Base-by-base conservation (phyloP, 2,329 filamentous ascomycete genomes). In the Penicillium griseofulvum region DNA sequence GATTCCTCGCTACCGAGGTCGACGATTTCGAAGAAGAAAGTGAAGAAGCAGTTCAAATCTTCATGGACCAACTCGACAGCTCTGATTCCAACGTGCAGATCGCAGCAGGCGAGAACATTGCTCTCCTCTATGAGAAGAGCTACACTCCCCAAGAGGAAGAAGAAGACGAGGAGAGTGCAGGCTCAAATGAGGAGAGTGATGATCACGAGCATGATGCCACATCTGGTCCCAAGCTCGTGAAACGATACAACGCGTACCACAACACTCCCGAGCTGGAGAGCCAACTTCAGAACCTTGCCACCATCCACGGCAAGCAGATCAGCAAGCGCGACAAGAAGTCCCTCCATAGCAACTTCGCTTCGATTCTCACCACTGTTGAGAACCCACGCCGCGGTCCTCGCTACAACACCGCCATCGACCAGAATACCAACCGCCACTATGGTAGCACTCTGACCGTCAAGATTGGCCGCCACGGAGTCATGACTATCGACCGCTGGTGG, bases 51-150 rank as follows among this genome's bases (percentile, higher is more conserved):
- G 83, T 94, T 65, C 88, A 94, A 50, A 86, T 87, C 2, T 91
- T 96, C 64, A 86, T 90, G 39, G 91, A 96, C 45, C 91, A 96
- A 72, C 86, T 96, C 17, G 86, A 92, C 56, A 91, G 88, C 69
- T 80, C 80, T 31, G 86, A 91, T 55, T 78, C 85, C 0, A 78
- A 82, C 9, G 89, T 96, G 1, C 90, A 94, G 66, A 85, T 90
- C 43, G 85, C 87, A 4, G 88, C 90, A 0, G 90, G 88, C 4
- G 84, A 88, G 67, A 90, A 90, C 70, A 91, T 96, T 56, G 91
- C 91, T 0, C 78, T 95, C 10, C 79, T 96, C 11, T 93, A 90
- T 65, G 91, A 96, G 71, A 88, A 88, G 58, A 83, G 81, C 55
- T 85, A 82, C 69, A 83, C 81, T 0, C 79, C 80, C 34, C 75